These are phyloP conservation scores for Penicillium sp. DNA, from an alignment of 2,329 filamentous ascomycete genomes.

Conservation along the genomic window DNA sequence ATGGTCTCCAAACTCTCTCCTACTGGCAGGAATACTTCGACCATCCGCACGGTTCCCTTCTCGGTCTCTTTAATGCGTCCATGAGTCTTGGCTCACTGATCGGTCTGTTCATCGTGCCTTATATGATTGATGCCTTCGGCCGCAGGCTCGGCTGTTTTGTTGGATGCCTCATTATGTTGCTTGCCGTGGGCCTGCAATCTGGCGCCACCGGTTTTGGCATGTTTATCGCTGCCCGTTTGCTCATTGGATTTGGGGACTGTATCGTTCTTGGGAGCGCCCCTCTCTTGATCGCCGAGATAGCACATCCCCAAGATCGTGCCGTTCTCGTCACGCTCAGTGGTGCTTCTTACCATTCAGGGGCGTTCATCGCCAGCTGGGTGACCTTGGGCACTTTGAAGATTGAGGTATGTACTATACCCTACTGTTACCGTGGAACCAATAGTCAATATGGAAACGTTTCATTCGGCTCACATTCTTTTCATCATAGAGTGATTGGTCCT, in stretches of 20 bases:
- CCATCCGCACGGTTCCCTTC: conserved; percentile 18
- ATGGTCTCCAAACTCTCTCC: conserved; percentile 27
- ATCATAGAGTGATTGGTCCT: conserved; percentile 19
- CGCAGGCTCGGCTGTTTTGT: conserved; percentile 13
- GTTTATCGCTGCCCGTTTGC: conserved; percentile 25
- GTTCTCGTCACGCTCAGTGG: conserved; percentile 20
- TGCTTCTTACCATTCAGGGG: conserved; percentile 20
- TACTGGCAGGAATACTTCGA: conserved; percentile 26
- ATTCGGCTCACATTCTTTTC: background rate
- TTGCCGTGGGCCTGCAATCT: conserved; percentile 27
- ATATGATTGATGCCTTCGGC: conserved; percentile 18
- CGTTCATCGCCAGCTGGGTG: conserved; percentile 19
- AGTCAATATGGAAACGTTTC: background rate
- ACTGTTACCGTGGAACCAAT: background rate
- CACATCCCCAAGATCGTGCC: conserved; percentile 25
- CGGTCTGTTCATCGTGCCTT: conserved; percentile 20
- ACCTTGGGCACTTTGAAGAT: conserved; percentile 20
- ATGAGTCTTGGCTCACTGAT: conserved; percentile 20
- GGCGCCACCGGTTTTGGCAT: conserved; percentile 24
- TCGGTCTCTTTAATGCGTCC: conserved; percentile 22
- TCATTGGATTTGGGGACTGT: conserved; percentile 27
- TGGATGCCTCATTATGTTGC: conserved; percentile 18
- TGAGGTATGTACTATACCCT: conserved; percentile 4
- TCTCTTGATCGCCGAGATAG: conserved; percentile 26
- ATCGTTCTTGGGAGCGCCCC: conserved; percentile 23